Evolutionary conservation across 352 stramenopile species (phyloP), one percentile per base, ranked within the genome.

Genomic region (Lagenidium giganteum): DNA sequence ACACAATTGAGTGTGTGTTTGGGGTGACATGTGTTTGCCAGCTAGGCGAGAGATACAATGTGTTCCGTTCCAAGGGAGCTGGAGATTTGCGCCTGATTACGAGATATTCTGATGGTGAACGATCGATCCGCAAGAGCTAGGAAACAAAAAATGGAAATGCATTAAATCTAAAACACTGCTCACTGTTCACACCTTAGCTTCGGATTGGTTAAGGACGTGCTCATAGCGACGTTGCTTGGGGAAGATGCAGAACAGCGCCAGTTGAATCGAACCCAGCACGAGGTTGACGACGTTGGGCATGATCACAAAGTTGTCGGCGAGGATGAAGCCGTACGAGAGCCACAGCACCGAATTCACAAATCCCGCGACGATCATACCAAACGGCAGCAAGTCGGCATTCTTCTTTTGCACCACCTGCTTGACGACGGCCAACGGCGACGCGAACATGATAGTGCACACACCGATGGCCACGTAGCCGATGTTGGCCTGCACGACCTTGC

Each of bases 371-470:
- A 87, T 73, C 64, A 87, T 78, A 16, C 38, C 28, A 12, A 79
- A 45, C 4, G 73, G 73, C 29, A 87, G 44, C 14, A 65, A 34
- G 9, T 54, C 42, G 18, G 63, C 44, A 38, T 67, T 74, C 36
- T 64, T 69, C 22, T 70, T 64, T 42, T 62, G 44, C 22, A 87
- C 50, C 38, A 87, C 73, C 23, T 62, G 41, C 31, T 64, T 65
- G 14, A 83, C 60, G 5, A 71, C 37, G 12, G 69, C 59, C 12
- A 87, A 58, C 43, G 73, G 73, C 30, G 70, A 84, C 20, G 50
- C 70, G 41, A 83, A 77, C 67, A 84, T 83, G 42, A 86, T 47
- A 7, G 57, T 43, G 7, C 59, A 67, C 41, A 77, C 56, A 16
- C 40, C 57, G 20, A 86, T 69, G 8, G 66, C 62, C 11, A 69